Percentiles rank a stretch among this genome's conserved stretches.
Evolutionary conservation across 176 grass and related monocot species (phyloP).

Genomic region (Oryza meyeriana): DNA sequence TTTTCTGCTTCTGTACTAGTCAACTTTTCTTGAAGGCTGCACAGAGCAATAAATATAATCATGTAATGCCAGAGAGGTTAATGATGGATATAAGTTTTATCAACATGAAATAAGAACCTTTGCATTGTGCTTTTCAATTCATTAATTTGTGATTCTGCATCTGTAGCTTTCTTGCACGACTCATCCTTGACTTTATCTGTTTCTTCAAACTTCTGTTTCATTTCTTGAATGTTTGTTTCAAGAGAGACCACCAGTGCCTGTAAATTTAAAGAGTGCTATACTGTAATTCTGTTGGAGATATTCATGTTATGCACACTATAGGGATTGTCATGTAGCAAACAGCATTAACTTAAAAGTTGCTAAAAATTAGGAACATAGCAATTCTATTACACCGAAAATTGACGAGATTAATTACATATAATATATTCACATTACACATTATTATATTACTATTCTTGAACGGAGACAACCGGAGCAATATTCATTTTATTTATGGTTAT

Average conservation of each 20-base stretch:
- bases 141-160: slow-evolving; percentile 61
- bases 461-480: neutral
- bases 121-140: slow-evolving; percentile 71
- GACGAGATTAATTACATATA: slow-evolving; percentile 8
- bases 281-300: neutral
- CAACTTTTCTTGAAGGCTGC: slow-evolving; percentile 85
- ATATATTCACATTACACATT: neutral
- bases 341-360: neutral
- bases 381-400: neutral
- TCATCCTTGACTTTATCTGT: slow-evolving; percentile 53
- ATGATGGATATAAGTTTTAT: neutral
- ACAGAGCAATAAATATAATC: slow-evolving; percentile 27
- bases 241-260: slow-evolving; percentile 65
- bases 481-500: neutral
- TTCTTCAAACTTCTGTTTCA: slow-evolving; percentile 78
- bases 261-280: slow-evolving; percentile 3
- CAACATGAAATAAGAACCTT: slow-evolving; percentile 53
- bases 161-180: slow-evolving; percentile 51
- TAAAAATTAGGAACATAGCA: neutral
- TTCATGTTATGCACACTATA: slow-evolving; percentile 1
- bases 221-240: slow-evolving; percentile 77
- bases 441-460: neutral
- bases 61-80: slow-evolving; percentile 17
- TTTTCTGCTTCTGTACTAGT: slow-evolving; percentile 74
- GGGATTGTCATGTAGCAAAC: slow-evolving; percentile 19